Percentiles rank a stretch among this genome's conserved stretches.
Evolutionary conservation across 768 basidiomycete species (phyloP).

Genomic region (Pluteus cervinus): DNA sequence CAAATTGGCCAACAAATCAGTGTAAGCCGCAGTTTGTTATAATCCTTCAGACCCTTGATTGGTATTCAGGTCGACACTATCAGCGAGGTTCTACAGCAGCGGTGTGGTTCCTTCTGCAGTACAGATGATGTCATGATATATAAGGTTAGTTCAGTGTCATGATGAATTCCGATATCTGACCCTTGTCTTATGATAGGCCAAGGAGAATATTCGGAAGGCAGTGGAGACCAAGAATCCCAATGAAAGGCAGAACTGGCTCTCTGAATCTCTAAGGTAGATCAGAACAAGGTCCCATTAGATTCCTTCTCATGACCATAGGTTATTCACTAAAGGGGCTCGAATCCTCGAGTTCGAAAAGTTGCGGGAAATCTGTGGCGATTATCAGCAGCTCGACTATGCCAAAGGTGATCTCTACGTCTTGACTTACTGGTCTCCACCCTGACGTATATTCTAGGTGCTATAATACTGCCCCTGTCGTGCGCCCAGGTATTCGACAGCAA

Average conservation of each 20-base stretch:
- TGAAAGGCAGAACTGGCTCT: slow-evolving; percentile 75
- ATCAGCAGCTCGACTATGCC: slow-evolving; percentile 77
- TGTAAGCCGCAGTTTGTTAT: slow-evolving; percentile 37
- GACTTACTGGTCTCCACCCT: neutral
- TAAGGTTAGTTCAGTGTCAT: slow-evolving; percentile 49
- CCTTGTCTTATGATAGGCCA: slow-evolving; percentile 49
- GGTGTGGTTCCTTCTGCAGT: slow-evolving; percentile 97
- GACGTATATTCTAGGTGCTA: slow-evolving; percentile 50
- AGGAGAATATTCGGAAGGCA: slow-evolving; percentile 89
- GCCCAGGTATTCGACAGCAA: slow-evolving; percentile 76
- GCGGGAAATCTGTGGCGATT: slow-evolving; percentile 84
- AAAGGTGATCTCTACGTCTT: slow-evolving; percentile 44
- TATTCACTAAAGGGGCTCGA: slow-evolving; percentile 85
- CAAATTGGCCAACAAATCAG: slow-evolving; percentile 97
- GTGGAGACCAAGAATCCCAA: slow-evolving; percentile 68
- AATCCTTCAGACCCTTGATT: slow-evolving; percentile 7
- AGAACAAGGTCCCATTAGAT: slow-evolving; percentile 4
- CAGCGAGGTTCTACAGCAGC: slow-evolving; percentile 88
- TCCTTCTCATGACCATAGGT: slow-evolving; percentile 33
- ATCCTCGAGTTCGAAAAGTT: slow-evolving; percentile 82
- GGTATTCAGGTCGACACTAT: slow-evolving; percentile 85
- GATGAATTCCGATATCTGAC: slow-evolving; percentile 2
- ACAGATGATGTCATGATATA: slow-evolving; percentile 97
- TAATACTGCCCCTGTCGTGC: slow-evolving; percentile 81
- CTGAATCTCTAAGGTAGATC: slow-evolving; percentile 79